Conservation (phyloP, 805 yeast genomes). For the Cyberlindnera americana region DNA sequence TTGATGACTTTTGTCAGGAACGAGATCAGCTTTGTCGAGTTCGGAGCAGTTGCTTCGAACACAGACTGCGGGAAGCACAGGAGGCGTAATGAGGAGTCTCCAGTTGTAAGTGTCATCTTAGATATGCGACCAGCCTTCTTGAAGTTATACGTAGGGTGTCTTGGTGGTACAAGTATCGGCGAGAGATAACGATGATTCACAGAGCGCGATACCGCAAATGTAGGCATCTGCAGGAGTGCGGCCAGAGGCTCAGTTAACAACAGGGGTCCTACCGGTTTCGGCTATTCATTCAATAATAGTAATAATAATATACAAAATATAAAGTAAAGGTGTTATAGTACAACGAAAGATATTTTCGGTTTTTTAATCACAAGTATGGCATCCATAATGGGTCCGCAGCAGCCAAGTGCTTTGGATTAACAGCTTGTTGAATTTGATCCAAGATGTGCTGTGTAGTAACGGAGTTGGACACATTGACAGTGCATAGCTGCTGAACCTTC, state of each 20-base stretch:
- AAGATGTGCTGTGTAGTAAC: conserved; percentile 85
- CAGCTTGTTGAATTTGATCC: conserved; percentile 91
- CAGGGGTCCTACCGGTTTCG: too few species aligned
- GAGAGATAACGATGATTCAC: too few species aligned
- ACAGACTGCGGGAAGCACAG: conserved; percentile 5
- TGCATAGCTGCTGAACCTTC: conserved; percentile 75
- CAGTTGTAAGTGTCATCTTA: too few species aligned
- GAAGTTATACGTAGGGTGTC: too few species aligned
- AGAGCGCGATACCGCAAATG: too few species aligned
- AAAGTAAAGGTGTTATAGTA: too few species aligned
- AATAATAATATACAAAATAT: background rate
- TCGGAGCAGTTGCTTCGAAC: conserved; percentile 2
- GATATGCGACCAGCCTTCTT: too few species aligned
- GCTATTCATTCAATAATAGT: too few species aligned
- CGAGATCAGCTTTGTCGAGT: conserved; percentile 5
- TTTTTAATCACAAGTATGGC: conserved; percentile 75
- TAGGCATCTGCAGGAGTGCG: too few species aligned
- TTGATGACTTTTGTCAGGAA: conserved; percentile 19
- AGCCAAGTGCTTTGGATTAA: conserved; percentile 89
- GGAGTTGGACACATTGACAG: conserved; percentile 46
- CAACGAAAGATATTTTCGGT: too few species aligned
- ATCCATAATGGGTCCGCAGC: conserved; percentile 90
- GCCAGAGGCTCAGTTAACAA: too few species aligned
- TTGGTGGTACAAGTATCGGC: too few species aligned
- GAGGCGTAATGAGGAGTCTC: background rate